Conservation (phyloP, 306 rosid species). For the Vicia faba region DNA sequence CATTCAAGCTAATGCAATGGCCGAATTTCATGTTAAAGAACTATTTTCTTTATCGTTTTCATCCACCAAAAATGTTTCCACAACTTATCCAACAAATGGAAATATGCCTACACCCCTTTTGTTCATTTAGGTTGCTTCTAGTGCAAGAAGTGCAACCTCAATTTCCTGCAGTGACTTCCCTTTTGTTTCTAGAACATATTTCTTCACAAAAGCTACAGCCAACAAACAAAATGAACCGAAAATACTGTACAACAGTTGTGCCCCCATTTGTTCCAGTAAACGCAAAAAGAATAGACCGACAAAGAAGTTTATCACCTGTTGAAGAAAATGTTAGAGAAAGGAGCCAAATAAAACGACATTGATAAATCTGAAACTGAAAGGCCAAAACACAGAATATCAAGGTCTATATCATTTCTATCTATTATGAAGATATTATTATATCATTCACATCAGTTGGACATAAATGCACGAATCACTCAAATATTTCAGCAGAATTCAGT, state of each 20-base stretch:
- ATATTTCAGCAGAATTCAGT: neutral
- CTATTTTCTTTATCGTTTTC: neutral
- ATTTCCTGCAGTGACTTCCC: constrained; percentile 94
- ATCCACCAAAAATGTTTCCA: neutral
- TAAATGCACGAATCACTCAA: neutral
- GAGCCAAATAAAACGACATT: constrained; percentile 23
- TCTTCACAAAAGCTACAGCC: constrained; percentile 73
- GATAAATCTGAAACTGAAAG: neutral
- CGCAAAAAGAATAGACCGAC: constrained; percentile 76
- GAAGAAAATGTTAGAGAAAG: constrained; percentile 15
- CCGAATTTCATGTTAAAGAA: constrained; percentile 20
- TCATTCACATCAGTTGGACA: neutral
- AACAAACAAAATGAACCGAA: constrained; percentile 63
- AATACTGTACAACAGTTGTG: constrained; percentile 52
- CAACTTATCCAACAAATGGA: constrained; percentile 24
- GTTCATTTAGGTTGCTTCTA: constrained; percentile 41
- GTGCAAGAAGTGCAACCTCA: constrained; percentile 68
- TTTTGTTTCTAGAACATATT: constrained; percentile 76
- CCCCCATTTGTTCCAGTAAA: constrained; percentile 73
- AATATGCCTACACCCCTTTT: constrained; percentile 19
- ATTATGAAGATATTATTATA: too few species aligned
- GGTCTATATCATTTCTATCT: too few species aligned
- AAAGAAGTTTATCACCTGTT: constrained; percentile 80
- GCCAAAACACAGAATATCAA: too few species aligned
- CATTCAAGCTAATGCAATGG: constrained; percentile 10